Evolutionary conservation across 2,329 filamentous ascomycete genomes (phyloP), one percentile per base, ranked within the genome.

Genomic region (Alternaria alternata): DNA sequence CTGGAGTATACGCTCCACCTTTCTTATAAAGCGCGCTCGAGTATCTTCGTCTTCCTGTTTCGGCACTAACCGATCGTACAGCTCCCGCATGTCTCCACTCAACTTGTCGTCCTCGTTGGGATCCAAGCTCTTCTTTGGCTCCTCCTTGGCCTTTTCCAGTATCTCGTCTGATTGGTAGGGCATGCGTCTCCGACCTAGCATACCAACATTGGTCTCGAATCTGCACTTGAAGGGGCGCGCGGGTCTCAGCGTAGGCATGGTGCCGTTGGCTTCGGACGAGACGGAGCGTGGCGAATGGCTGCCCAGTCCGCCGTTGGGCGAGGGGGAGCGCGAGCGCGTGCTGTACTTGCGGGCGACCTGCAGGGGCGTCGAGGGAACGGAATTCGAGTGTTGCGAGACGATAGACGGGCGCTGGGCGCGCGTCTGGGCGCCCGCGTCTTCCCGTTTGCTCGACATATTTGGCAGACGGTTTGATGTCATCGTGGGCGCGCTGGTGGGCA

Each of bases 321-420:
- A 97, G 9, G 93, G 94, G 32, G 89, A 89, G 73, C 87, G 87
- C 39, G 89, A 89, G 73, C 86, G 87, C 48, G 93, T 95, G 75
- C 91, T 91, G 73, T 95, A 91, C 71, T 94, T 90, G 60, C 93
- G 89, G 66, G 93, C 88, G 79, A 92, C 91, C 77, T 97, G 94
- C 74, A 94, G 92, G 8, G 94, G 95, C 3, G 94, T 98, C 1
- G 94, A 96, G 1, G 94, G 94, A 49, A 97, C 92, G 8, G 94
- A 98, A 76, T 86, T 96, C 24, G 94, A 96, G 75, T 96, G 87
- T 53, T 88, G 88, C 47, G 84, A 86, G 59, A 80, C 80, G 66
- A 87, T 79, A 64, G 85, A 80, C 60, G 84, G 81, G 66, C 85
- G 80, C 75, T 81, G 70, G 28, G 65, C 54, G 44, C 72, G 71